Conservation (phyloP, 306 rosid genomes). For the Medicago arabica region DNA sequence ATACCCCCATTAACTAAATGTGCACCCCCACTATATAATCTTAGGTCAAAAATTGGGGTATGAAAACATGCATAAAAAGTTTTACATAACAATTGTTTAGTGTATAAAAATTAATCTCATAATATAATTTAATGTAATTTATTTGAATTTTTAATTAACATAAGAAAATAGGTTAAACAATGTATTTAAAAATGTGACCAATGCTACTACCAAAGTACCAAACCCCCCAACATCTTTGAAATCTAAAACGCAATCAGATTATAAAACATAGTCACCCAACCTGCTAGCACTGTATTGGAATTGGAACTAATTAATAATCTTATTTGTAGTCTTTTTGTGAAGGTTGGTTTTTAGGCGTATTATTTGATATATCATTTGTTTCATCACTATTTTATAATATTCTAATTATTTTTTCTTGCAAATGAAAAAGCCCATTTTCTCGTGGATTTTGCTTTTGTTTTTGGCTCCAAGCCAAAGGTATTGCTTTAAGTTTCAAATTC, state of each 20-base stretch:
- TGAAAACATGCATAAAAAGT: too few relatives aligned
- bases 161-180: neutral
- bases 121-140: too few relatives aligned
- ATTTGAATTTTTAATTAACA: too few relatives aligned
- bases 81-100: too few relatives aligned
- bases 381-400: neutral
- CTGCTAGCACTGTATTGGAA: neutral
- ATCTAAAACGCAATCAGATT: neutral
- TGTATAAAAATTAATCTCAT: too few relatives aligned
- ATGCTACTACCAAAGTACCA: neutral
- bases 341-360: neutral
- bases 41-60: too few relatives aligned
- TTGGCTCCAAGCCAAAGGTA: conserved; percentile 40
- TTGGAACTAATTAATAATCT: neutral
- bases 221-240: neutral
- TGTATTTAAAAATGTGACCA: neutral
- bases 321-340: neutral
- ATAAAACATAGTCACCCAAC: neutral
- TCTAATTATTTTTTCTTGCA: neutral
- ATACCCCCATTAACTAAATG: too few relatives aligned
- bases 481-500: conserved; percentile 46
- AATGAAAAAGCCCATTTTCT: conserved; percentile 1
- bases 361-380: neutral
- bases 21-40: too few relatives aligned
- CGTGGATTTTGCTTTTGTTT: conserved; percentile 33